Evolutionary conservation across 73 alveolate genomes (phyloP).

Genomic region (Paramecium sexaurelia): DNA sequence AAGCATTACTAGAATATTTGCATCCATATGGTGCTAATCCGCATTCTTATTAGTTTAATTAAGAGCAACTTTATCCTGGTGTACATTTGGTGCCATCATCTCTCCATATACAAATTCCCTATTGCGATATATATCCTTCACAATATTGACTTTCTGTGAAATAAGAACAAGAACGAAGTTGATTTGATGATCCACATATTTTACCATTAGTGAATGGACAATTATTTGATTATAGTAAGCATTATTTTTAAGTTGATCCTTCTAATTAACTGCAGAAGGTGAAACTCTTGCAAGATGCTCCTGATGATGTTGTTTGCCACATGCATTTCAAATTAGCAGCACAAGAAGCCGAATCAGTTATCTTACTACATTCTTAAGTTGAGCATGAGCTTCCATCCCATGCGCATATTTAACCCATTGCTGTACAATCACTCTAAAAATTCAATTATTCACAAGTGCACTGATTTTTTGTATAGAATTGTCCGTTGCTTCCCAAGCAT

Average conservation of each 20-base stretch:
- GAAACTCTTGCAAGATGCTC: neutral
- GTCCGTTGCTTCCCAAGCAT: neutral
- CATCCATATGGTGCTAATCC: neutral
- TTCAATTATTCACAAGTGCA: neutral
- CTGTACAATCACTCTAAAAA: neutral
- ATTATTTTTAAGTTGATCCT: neutral
- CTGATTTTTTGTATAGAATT: neutral
- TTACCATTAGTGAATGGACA: conserved; percentile 23
- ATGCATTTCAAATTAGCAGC: neutral
- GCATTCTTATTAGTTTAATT: neutral
- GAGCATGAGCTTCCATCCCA: conserved; percentile 10
- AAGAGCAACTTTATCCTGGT: neutral
- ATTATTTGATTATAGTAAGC: neutral
- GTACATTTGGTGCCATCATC: neutral
- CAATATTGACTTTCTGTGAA: neutral
- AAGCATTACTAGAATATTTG: neutral
- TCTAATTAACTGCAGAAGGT: neutral
- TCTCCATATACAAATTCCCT: conserved; percentile 4
- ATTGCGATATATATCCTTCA: neutral
- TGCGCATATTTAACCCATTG: neutral
- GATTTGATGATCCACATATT: neutral
- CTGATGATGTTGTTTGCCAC: neutral
- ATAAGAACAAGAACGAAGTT: neutral
- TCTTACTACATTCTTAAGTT: neutral
- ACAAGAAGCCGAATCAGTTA: neutral